These are phyloP conservation scores for Pholiota molesta DNA, from an alignment of 768 basidiomycete species.

Conservation along the genomic window DNA sequence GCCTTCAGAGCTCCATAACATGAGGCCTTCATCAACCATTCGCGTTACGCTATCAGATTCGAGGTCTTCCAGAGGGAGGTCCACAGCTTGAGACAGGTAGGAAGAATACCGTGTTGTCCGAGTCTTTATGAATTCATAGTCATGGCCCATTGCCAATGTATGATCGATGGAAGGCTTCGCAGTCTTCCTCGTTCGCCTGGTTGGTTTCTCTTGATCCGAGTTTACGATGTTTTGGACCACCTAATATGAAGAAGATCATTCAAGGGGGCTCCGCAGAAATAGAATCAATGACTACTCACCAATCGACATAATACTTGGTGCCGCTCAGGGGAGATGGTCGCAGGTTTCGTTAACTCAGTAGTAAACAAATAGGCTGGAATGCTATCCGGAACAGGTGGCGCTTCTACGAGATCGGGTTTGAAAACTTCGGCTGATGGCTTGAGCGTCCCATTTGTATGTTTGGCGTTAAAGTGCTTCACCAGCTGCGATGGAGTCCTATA, in stretches of 20 bases:
- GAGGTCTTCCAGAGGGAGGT: slow-evolving; percentile 47
- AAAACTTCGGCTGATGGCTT: slow-evolving; percentile 39
- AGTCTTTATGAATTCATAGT: slow-evolving; percentile 55
- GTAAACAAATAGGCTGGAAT: slow-evolving; percentile 57
- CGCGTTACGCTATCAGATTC: slow-evolving; percentile 50
- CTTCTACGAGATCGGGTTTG: slow-evolving; percentile 31
- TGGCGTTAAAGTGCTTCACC: slow-evolving; percentile 48
- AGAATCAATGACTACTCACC: slow-evolving; percentile 39
- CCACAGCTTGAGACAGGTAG: slow-evolving; percentile 39
- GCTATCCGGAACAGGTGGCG: slow-evolving; percentile 40
- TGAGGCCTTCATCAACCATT: slow-evolving; percentile 49
- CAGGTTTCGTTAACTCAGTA: slow-evolving; percentile 43
- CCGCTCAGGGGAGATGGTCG: slow-evolving; percentile 50
- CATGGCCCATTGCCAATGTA: slow-evolving; percentile 27
- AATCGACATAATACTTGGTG: slow-evolving; percentile 55
- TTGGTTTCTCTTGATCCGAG: slow-evolving; percentile 22
- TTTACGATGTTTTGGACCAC: slow-evolving; percentile 39
- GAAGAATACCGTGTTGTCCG: slow-evolving; percentile 44
- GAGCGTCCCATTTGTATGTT: slow-evolving; percentile 37
- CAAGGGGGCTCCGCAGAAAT: neutral
- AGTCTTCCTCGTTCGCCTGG: slow-evolving; percentile 19
- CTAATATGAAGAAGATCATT: slow-evolving; percentile 28
- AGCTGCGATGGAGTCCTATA: slow-evolving; percentile 52
- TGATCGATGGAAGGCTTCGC: slow-evolving; percentile 15
- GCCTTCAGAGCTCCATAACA: slow-evolving; percentile 41